Conservation (phyloP, 257 asterid species). For the Primulina huaijiensis region DNA sequence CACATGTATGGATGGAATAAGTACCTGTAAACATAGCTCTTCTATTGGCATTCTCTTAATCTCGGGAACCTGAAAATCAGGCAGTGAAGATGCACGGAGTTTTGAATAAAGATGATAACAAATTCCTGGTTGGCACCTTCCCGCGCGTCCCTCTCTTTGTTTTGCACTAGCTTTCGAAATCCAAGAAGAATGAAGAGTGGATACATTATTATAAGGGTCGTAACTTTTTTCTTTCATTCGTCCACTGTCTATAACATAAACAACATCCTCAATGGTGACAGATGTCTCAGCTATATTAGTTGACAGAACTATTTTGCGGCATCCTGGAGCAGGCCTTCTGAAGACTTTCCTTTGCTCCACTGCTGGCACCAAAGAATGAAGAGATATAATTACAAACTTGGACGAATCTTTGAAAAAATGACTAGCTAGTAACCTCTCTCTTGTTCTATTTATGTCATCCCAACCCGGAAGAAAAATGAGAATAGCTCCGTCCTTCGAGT, state of each 20-base stretch:
- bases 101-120: constrained; percentile 93
- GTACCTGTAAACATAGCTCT: constrained; percentile 89
- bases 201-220: constrained; percentile 81
- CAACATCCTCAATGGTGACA: constrained; percentile 87
- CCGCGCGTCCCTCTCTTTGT: constrained; percentile 97
- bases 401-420: constrained; percentile 62
- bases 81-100: constrained; percentile 62
- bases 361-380: constrained; percentile 86
- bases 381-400: constrained; percentile 55
- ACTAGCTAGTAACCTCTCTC: constrained; percentile 55
- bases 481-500: constrained; percentile 74
- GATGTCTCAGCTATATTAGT: constrained; percentile 97
- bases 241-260: constrained; percentile 90
- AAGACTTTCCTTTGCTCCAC: constrained; percentile 83
- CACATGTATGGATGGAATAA: constrained; percentile 3
- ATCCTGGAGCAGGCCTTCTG: constrained; percentile 58
- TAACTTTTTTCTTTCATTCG: constrained; percentile 87
- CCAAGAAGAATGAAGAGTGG: constrained; percentile 93
- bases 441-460: constrained; percentile 76
- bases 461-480: constrained; percentile 94
- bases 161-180: constrained; percentile 89
- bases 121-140: constrained; percentile 89
- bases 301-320: constrained; percentile 86
- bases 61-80: constrained; percentile 93
- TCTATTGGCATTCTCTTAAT: constrained; percentile 91